Evolutionary conservation across 129 eudicot species (phyloP), one percentile per base, ranked within the genome.

Genomic region (Helichrysum umbraculigerum): DNA sequence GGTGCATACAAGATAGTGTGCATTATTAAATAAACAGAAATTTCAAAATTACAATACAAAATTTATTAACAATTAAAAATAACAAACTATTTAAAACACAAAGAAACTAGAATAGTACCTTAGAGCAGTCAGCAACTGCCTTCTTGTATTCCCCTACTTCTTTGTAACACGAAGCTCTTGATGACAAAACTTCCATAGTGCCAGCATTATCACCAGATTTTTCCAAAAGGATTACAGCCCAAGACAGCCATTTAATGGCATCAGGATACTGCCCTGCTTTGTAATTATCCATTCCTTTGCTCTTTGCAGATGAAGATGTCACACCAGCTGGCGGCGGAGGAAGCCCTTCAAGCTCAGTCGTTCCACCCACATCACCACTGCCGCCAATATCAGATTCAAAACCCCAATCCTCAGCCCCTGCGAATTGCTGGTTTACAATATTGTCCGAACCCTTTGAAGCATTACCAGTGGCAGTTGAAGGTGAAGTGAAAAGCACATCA

Each of bases 121-220:
- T 94, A 61, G 97, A 85, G 81, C 97, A 94, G 72, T 94, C 99
- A 75, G 99, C 99, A 78, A 94, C 97, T 71, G 99, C 99, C 83
- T 94, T 94, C 84, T 94, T 94, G 67, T 94, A 94, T 81, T 94
- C 99, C 8, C 99, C 99, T 62, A 89, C 99, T 86, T 94, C 99
- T 83, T 94, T 94, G 79, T 91, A 94, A 75, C 97, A 94, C 1
- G 99, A 94, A 62, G 99, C 99, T 60, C 99, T 79, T 47, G 84
- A 77, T 30, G 91, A 76, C 64, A 94, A 86, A 25, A 89, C 92
- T 72, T 94, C 99, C 78, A 21, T 86, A 7, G 78, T 52, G 12
- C 93, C 88, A 76, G 75, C 81, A 72, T 75, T 77, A 77, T 91
- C 91, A 73, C 94, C 88, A 11, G 83, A 79, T 76, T 86, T 94